Percentiles rank a stretch among this genome's conserved stretches.
These are phyloP conservation scores for Colletotrichum sp. DNA, from an alignment of 2,329 filamentous ascomycete species.

Conservation along the genomic window DNA sequence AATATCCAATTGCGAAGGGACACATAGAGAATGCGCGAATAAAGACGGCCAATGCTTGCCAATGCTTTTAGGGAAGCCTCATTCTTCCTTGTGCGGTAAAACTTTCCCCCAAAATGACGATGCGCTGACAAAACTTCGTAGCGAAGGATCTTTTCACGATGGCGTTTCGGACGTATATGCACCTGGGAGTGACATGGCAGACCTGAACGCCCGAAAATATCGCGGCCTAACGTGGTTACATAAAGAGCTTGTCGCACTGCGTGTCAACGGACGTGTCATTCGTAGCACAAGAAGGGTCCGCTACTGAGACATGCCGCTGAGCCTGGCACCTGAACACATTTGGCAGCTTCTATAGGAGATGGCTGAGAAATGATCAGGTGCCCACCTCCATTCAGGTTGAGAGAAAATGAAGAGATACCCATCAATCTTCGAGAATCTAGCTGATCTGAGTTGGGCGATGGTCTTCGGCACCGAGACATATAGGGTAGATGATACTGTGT, in stretches of 20 bases:
- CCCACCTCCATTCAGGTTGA: not conserved
- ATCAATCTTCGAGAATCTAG: not conserved
- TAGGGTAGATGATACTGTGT: not conserved
- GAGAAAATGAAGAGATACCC: not conserved
- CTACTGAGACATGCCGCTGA: not conserved
- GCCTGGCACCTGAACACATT: not conserved
- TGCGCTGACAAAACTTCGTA: not conserved
- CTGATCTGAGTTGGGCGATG: rapidly evolving
- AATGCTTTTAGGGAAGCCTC: not conserved
- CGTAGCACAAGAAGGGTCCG: not conserved
- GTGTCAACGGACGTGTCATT: not conserved
- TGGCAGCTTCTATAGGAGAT: not conserved
- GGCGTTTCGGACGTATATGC: not conserved
- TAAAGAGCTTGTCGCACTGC: not conserved
- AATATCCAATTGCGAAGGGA: not conserved
- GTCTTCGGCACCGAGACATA: not conserved
- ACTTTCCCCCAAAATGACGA: not conserved
- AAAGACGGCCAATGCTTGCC: not conserved
- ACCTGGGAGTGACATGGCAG: not conserved
- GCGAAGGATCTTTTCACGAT: not conserved
- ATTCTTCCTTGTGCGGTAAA: not conserved
- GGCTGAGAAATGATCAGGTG: not conserved
- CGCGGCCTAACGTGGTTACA: not conserved
- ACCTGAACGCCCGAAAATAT: not conserved
- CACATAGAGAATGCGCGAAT: not conserved